phyloP scores from a whole-genome alignment of 129 eudicot species.

The Pseudognaphalium luteoalbum region DNA sequence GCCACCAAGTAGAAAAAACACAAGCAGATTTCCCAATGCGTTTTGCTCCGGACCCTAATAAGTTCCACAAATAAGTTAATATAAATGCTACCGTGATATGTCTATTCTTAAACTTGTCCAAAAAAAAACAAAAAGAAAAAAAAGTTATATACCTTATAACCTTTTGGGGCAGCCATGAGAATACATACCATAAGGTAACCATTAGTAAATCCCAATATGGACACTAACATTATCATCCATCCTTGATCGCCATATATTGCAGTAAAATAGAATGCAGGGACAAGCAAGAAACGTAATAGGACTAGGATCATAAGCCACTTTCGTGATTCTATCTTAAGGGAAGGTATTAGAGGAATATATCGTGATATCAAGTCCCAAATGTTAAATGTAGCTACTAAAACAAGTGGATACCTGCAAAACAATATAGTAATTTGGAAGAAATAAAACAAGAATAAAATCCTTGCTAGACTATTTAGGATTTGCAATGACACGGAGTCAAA shows the following conservation, averaged over 20 bases:
- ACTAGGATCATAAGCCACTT: slow-evolving; percentile 44
- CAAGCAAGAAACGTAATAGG: slow-evolving; percentile 51
- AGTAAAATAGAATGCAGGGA: slow-evolving; percentile 74
- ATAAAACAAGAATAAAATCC: background rate
- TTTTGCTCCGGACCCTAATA: slow-evolving; percentile 84
- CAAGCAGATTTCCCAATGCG: slow-evolving; percentile 73
- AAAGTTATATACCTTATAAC: slow-evolving; percentile 61
- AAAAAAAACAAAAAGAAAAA: background rate
- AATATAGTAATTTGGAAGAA: background rate
- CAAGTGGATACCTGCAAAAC: slow-evolving; percentile 61
- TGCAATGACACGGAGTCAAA: background rate
- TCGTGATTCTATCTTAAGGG: slow-evolving; percentile 50
- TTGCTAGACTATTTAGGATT: background rate
- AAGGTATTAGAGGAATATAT: slow-evolving; percentile 51
- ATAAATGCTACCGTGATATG: background rate
- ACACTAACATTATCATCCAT: slow-evolving; percentile 58
- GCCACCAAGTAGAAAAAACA: slow-evolving; percentile 56
- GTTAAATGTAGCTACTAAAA: slow-evolving; percentile 69
- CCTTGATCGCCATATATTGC: slow-evolving; percentile 70
- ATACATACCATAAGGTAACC: slow-evolving; percentile 71
- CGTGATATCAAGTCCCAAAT: slow-evolving; percentile 58
- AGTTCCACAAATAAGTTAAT: background rate
- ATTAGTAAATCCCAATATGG: slow-evolving; percentile 60
- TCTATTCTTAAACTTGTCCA: background rate
- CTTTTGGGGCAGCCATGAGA: slow-evolving; percentile 64